Evolutionary conservation across 495 filamentous ascomycete species (phyloP).

Genomic region (Penicillium crystallinum): DNA sequence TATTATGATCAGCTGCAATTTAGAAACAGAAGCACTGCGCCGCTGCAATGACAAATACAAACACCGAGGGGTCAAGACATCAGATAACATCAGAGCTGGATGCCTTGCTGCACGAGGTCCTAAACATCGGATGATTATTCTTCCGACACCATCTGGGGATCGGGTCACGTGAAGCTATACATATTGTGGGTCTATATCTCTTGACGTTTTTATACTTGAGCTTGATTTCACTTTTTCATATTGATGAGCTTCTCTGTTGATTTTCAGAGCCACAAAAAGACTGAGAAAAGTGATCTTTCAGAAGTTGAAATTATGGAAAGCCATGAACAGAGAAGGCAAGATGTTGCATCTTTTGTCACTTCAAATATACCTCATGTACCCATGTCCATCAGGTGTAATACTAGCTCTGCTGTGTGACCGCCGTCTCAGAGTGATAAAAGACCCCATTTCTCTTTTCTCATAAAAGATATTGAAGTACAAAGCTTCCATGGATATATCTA

Average conservation of each 20-base stretch:
- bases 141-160: background rate
- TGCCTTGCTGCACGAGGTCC: constrained; percentile 2
- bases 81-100: background rate
- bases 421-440: background rate
- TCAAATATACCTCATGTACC: no score
- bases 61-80: background rate
- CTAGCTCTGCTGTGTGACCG: background rate
- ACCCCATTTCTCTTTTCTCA: background rate
- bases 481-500: background rate
- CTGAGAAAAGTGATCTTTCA: no score
- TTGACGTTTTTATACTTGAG: background rate
- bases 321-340: no score
- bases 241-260: background rate
- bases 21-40: background rate
- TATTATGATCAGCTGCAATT: background rate
- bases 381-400: no score
- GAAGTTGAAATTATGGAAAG: no score
- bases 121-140: constrained; percentile 4
- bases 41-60: background rate
- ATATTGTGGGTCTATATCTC: background rate
- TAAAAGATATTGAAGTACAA: background rate
- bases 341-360: no score
- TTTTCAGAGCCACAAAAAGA: no score
- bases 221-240: background rate
- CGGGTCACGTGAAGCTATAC: background rate